Evolutionary conservation across 1,284 basidiomycete genomes (phyloP), one percentile per base, ranked within the genome.

Genomic region (Irpex sp.): DNA sequence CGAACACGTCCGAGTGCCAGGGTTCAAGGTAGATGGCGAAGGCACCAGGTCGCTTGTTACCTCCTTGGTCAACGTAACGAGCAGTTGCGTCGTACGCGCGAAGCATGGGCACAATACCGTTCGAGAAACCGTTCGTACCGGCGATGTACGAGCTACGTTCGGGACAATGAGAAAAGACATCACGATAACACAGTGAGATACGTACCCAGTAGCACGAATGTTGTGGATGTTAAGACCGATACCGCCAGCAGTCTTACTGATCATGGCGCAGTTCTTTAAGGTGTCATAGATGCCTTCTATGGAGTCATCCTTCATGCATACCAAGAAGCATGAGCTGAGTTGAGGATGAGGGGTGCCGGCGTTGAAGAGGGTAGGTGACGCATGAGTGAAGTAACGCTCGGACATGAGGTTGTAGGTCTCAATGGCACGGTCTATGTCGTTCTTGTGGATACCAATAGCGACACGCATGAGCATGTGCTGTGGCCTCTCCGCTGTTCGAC

Each of bases 391-490:
- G 81, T 92, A 96, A 21, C 93, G 89, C 78, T 98, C 93, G 33
- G 93, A 97, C 95, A 98, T 97, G 70, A 97, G 83, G 71, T 93
- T 90, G 76, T 96, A 95, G 0, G 97, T 97, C 80, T 98, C 89
- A 67, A 98, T 82, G 58, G 90, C 95, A 57, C 89, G 89, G 33
- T 97, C 94, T 65, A 98, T 86, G 76, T 98, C 93, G 31, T 80
- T 73, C 9, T 96, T 96, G 75, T 99, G 97, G 67, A 99, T 97
- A 63, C 97, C 97, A 58, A 99, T 94, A 56, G 97, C 93, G 61
- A 99, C 97, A 78, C 97, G 95, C 97, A 99, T 99, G 73, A 99
- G 91, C 89, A 99, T 94, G 78, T 99, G 97, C 74, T 99, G 97
- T 37, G 97, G 97, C 59, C 97, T 89, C 78, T 99, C 97, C 57